Base-by-base conservation (phyloP, 257 asterid genomes). In the Fraxinus pennsylvanica region DNA sequence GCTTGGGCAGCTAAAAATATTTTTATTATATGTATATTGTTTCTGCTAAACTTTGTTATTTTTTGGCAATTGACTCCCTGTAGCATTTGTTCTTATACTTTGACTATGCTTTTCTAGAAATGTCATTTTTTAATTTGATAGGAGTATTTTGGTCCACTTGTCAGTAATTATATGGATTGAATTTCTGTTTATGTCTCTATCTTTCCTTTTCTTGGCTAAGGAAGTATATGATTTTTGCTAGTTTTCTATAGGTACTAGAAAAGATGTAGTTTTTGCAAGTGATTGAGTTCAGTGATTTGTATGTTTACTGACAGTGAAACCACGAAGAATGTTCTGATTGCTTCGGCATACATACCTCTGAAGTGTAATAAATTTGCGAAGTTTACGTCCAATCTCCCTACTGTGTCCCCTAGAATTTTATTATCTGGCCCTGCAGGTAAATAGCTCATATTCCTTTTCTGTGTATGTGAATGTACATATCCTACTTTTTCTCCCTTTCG, bases 361-460 rank as follows among this genome's bases (percentile, higher is more conserved):
- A 91, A 87, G 88, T 80, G 90, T 78, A 68, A 78, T 75, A 79
- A 76, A 74, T 88, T 87, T 73, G 80, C 85, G 22, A 91, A 90
- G 85, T 88, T 82, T 78, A 80, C 91, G 68, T 82, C 92, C 5
- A 90, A 80, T 78, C 98, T 94, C 80, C 89, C 95, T 38, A 81
- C 92, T 2, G 79, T 94, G 78, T 90, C 94, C 80, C 96, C 98
- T 19, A 81, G 97, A 80, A 90, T 94, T 74, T 82, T 92, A 74
- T 86, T 94, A 84, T 92, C 97, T 13, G 97, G 97, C 57, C 98
- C 97, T 68, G 89, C 88, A 88, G 97, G 98, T 94, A 80, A 81
- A 27, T 65, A 68, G 57, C 82, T 75, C 68, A 72, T 3, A 17
- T 72, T 57, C 30, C 29, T 13, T 29, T 68, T 54, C 27, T 59